phyloP scores from a whole-genome alignment of 768 basidiomycete species.

The Mycena indigotica region DNA sequence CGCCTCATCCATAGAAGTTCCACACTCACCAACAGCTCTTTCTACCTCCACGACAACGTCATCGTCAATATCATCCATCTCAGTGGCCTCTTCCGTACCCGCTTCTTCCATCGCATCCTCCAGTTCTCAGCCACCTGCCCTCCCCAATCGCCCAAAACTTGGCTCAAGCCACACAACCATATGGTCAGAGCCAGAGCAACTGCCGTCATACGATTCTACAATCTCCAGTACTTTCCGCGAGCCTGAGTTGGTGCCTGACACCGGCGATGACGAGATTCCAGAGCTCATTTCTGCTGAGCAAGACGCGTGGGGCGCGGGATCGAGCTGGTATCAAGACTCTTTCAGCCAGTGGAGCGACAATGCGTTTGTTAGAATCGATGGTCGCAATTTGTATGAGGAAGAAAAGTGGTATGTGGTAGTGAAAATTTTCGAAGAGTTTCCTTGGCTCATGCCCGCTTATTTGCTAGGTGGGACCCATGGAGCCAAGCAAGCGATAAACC shows the following conservation, averaged over 20 bases:
- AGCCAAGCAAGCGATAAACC: conserved; percentile 56
- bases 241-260: conserved; percentile 54
- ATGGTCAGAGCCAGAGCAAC: conserved; percentile 37
- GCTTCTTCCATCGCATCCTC: conserved; percentile 44
- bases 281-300: conserved; percentile 42
- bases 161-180: conserved; percentile 48
- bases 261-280: conserved; percentile 37
- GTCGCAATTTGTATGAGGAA: conserved; percentile 63
- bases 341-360: conserved; percentile 24
- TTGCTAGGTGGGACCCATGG: conserved; percentile 67
- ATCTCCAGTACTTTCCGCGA: conserved; percentile 48
- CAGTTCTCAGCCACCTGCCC: conserved; percentile 36
- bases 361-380: conserved; percentile 52
- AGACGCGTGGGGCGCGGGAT: conserved; percentile 23
- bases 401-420: too few relatives aligned
- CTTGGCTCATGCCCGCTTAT: too few relatives aligned
- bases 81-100: conserved; percentile 18
- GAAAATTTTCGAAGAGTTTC: too few relatives aligned
- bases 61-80: conserved; percentile 18
- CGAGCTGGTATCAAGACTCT: conserved; percentile 22
- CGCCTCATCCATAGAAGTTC: conserved; percentile 34
- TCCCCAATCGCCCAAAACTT: conserved; percentile 40
- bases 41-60: not conserved
- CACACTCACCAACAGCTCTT: conserved; percentile 5
- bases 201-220: conserved; percentile 39